A percentile compares a stretch with the other conserved stretches of the same genome.
Conservation (phyloP, 2,329 filamentous ascomycete genomes). For the Niveomyces coronatus region DNA sequence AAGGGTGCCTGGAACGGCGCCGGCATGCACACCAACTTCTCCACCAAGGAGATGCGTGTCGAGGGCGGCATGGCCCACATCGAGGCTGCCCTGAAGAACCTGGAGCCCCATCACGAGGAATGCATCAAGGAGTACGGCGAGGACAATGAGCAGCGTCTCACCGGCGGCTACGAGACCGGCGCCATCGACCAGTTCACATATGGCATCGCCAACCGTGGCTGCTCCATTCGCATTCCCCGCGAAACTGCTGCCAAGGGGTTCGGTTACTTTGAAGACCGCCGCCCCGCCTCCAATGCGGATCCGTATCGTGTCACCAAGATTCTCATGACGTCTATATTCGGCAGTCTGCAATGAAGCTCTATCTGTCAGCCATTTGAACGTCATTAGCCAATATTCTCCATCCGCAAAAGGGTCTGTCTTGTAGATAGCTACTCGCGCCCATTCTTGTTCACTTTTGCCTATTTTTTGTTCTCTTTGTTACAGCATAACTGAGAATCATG, state of each 20-base stretch:
- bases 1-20: conserved; percentile 90
- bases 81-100: conserved; percentile 75
- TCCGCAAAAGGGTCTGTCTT: no score
- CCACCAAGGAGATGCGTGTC: conserved; percentile 74
- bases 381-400: no score
- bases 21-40: conserved; percentile 90
- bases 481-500: no score
- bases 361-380: no score
- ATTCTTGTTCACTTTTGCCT: no score
- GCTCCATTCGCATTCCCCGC: conserved; percentile 85
- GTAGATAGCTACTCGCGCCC: no score
- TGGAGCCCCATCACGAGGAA: conserved; percentile 66
- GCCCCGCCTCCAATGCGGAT: conserved; percentile 76
- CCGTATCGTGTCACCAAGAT: conserved; percentile 76
- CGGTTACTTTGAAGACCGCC: conserved; percentile 86
- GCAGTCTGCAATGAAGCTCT: conserved; percentile 26
- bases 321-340: conserved; percentile 58
- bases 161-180: conserved; percentile 88
- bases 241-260: conserved; percentile 77
- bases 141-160: conserved; percentile 90
- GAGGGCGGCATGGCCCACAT: conserved; percentile 96
- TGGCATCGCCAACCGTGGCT: conserved; percentile 92
- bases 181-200: conserved; percentile 88
- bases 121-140: conserved; percentile 93
- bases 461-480: no score